Base-by-base conservation (phyloP, 1,284 basidiomycete genomes). In the Ceratobasidium sp. region DNA sequence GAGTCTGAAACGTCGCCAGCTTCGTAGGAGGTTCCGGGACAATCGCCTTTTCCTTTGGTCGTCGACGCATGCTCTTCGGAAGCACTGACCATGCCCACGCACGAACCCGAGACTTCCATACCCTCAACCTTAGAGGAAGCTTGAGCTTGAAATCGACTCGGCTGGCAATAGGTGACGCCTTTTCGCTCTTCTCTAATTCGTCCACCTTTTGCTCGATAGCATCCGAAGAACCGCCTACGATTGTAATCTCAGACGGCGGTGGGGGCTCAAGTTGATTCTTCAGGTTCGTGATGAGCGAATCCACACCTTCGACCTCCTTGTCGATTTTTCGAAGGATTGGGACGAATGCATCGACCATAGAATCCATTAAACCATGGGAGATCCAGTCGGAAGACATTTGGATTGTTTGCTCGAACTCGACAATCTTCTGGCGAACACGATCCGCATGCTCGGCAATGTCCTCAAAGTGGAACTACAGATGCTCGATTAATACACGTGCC, bases 271-370 rank as follows among this genome's bases (percentile, higher is more conserved):
- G 57, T 1, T 73, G 46, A 12, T 38, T 46, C 20, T 86, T 83
- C 82, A 78, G 56, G 28, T 79, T 80, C 79, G 89, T 89, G 13
- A 96, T 91, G 50, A 94, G 84, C 17, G 89, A 87, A 81, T 97
- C 95, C 69, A 98, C 91, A 38, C 91, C 91, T 77, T 91, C 88
- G 0, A 96, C 92, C 82, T 98, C 96, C 67, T 89, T 89, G 83
- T 96, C 96, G 61, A 98, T 92, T 78, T 92, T 92, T 74, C 93
- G 89, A 66, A 97, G 87, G 77, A 96, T 88, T 1, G 97, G 96
- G 84, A 96, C 96, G 85, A 98, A 98, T 0, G 95, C 92, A 83
- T 99, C 97, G 44, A 98, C 96, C 69, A 98, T 92, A 0, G 96
- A 97, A 83, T 98, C 97, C 82, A 98, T 88, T 71, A 98, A 88